Percentiles rank a stretch among this genome's conserved stretches.
Evolutionary conservation across 306 rosid species (phyloP).

Genomic region (Begonia peltatifolia): DNA sequence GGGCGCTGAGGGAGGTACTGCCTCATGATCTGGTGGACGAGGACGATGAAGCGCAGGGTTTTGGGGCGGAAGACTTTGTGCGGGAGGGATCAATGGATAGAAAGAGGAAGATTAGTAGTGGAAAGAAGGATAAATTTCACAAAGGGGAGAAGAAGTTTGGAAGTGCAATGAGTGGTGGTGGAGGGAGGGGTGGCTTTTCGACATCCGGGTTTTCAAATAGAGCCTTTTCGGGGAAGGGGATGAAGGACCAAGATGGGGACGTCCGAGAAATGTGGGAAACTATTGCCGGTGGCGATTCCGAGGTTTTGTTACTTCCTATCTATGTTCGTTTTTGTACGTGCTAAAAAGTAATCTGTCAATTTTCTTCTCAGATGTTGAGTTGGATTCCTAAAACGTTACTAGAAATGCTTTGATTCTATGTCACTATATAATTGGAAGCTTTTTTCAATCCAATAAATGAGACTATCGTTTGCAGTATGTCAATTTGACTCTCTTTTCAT

Average conservation of each 20-base stretch:
- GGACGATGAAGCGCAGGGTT: constrained; percentile 30
- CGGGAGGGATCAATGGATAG: constrained; percentile 35
- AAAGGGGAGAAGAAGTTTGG: constrained; percentile 57
- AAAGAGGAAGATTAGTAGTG: constrained; percentile 26
- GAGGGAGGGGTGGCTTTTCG: constrained; percentile 13
- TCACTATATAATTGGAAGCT: too few relatives aligned
- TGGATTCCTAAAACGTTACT: too few relatives aligned
- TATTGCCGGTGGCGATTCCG: constrained; percentile 75
- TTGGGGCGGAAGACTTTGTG: constrained; percentile 22
- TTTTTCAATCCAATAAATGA: too few relatives aligned
- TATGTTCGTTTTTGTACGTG: background rate
- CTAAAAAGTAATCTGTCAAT: too few relatives aligned
- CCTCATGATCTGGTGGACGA: constrained; percentile 41
- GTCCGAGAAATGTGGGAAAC: constrained; percentile 98
- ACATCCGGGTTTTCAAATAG: constrained; percentile 29
- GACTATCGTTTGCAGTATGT: too few relatives aligned
- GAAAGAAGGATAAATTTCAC: constrained; percentile 60
- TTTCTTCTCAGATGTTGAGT: too few relatives aligned
- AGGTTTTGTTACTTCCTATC: constrained; percentile 28
- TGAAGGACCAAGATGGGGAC: constrained; percentile 80
- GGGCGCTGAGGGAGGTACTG: constrained; percentile 21
- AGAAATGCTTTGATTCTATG: too few relatives aligned
- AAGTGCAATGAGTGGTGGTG: constrained; percentile 22
- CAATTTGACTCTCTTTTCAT: too few relatives aligned
- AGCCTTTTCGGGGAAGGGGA: constrained; percentile 46